Conservation (phyloP, 768 basidiomycete genomes). For the Leucocoprinus leucothites region DNA sequence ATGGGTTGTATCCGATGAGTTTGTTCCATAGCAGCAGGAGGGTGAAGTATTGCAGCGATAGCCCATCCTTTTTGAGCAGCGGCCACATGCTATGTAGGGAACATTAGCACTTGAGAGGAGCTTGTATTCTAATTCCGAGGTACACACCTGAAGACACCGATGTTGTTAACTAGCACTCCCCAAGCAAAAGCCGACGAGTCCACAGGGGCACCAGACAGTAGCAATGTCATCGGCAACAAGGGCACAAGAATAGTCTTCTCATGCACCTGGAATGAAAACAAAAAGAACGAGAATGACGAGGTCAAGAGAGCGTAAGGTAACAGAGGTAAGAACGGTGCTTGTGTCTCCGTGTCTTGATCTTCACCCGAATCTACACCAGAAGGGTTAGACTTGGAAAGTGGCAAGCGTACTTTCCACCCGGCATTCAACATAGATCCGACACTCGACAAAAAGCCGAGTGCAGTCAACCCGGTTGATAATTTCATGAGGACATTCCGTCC, state of each 20-base stretch:
- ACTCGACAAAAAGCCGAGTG: constrained; percentile 65
- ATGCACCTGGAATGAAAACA: constrained; percentile 96
- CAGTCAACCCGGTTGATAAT: constrained; percentile 64
- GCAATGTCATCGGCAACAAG: constrained; percentile 77
- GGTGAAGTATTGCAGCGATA: constrained; percentile 70
- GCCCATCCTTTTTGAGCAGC: constrained; percentile 73
- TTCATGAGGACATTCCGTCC: constrained; percentile 53
- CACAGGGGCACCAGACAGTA: constrained; percentile 55
- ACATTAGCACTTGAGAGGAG: neutral
- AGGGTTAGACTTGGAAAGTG: neutral
- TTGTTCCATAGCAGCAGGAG: constrained; percentile 78
- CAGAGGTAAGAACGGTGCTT: constrained; percentile 56
- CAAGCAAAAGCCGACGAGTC: constrained; percentile 64
- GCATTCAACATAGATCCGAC: constrained; percentile 42
- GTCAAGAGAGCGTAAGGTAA: constrained; percentile 80
- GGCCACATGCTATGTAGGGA: constrained; percentile 83
- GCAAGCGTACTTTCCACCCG: constrained; percentile 26
- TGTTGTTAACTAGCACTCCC: constrained; percentile 75
- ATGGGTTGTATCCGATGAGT: constrained; percentile 73
- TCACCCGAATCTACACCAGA: constrained; percentile 10
- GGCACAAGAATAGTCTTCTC: constrained; percentile 91
- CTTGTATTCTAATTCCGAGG: no score
- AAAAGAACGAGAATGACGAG: constrained; percentile 88
- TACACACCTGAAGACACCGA: constrained; percentile 82
- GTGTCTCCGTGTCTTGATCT: constrained; percentile 18